Base-by-base conservation (phyloP, 495 filamentous ascomycete genomes). In the Aspergillus bertholletiae region DNA sequence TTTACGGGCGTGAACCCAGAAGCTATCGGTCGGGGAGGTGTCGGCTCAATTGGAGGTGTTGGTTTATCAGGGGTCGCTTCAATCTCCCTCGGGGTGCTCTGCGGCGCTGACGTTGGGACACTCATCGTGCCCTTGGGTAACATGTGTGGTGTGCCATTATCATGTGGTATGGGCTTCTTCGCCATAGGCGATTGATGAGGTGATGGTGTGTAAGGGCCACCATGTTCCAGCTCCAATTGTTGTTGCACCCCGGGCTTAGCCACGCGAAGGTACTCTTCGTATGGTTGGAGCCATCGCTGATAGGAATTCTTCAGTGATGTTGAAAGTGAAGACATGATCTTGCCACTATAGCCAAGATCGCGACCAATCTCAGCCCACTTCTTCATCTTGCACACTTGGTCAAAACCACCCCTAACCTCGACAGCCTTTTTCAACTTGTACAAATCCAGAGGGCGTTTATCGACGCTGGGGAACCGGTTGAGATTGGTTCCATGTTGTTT, bases 301-400 rank as follows among this genome's bases (percentile, higher is more conserved):
- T 94, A 99, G 6, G 95, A 97, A 63, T 97, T 99, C 71, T 97
- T 99, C 48, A 99, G 82, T 20, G 95, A 97, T 1, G 94, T 99
- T 11, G 94, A 99, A 39, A 99, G 72, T n/a, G 95, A 97, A 0
- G 95, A 97, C 94, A 99, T 99, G 59, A 99, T 99, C 74, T 99
- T 99, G 65, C 94, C 94, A 65, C 94, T 97, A 73, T 99, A 99
- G 49, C 94, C 94, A 18, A 99, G 74, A 69, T 97, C 93, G 65
- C 94, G 87, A 30, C 94, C 94, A 57, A 99, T 97, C 69, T 99
- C 94, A 0, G 94, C 94, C 94, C 94, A 99, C 76, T 96, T 97
- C 71, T 99, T 99, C 46, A 85, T 80, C 73, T 96, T 97, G 78
- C 95, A 97, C 34, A 99, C 94, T 57, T 86, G 85, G 35, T 96